Conservation (phyloP, 441 rosid species). For the Croton laevigatus region DNA sequence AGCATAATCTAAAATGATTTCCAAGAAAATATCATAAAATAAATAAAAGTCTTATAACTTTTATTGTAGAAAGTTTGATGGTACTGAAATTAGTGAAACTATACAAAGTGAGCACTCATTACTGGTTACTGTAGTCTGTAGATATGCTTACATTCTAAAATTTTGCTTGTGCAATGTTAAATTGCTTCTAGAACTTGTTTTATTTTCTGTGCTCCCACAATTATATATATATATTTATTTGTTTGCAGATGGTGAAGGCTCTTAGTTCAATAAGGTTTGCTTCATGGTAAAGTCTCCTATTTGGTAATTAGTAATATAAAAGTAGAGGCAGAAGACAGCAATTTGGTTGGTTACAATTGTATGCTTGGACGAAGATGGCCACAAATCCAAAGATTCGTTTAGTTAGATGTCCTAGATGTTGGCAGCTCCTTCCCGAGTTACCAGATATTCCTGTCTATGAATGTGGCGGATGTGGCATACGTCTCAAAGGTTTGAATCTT, state of each 20-base stretch:
- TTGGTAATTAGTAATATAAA: conserved; percentile 1
- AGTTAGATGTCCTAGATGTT: conserved; percentile 84
- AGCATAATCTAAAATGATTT: conserved; percentile 1
- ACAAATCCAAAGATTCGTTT: conserved; percentile 46
- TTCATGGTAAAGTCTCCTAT: too few relatives aligned
- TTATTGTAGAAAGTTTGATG: neutral
- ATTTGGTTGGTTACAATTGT: neutral
- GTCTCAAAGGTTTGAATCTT: conserved; percentile 58
- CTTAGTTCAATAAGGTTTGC: too few relatives aligned
- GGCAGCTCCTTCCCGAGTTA: conserved; percentile 58
- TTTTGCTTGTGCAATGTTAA: neutral
- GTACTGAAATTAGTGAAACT: neutral
- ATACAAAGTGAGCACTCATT: neutral
- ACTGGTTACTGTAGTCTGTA: neutral
- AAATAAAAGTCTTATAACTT: too few relatives aligned
- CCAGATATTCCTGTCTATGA: conserved; percentile 56
- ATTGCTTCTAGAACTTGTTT: neutral
- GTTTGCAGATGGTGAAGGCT: too few relatives aligned
- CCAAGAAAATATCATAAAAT: neutral
- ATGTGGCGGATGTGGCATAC: conserved; percentile 70
- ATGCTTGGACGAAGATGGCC: conserved; percentile 38
- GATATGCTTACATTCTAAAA: neutral
- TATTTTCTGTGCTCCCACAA: neutral
- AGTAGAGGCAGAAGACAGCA: conserved; percentile 4
- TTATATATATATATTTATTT: neutral